Percentiles rank a stretch among this genome's conserved stretches.
These are phyloP conservation scores for Russula sp. DNA, from an alignment of 768 basidiomycete species.

Conservation along the genomic window DNA sequence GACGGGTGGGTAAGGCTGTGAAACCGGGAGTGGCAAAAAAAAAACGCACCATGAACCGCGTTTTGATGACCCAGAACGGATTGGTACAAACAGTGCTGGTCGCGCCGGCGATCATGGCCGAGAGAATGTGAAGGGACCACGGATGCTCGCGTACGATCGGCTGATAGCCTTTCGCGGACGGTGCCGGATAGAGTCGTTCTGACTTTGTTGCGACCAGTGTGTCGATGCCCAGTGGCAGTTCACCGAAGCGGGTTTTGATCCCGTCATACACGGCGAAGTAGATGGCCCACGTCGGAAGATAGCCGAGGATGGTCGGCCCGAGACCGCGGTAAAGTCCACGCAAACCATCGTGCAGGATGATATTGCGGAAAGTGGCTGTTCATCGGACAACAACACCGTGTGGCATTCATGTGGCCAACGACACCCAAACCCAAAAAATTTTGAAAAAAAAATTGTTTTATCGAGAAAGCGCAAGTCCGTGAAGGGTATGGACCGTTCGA, in stretches of 20 bases:
- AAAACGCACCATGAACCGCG: slow-evolving; percentile 85
- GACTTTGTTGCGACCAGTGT: slow-evolving; percentile 30
- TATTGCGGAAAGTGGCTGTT: slow-evolving; percentile 42
- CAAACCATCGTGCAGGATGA: slow-evolving; percentile 66
- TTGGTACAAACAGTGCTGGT: slow-evolving; percentile 91
- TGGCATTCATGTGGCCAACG: not conserved
- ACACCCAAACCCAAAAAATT: too few relatives aligned
- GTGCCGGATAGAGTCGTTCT: slow-evolving; percentile 71
- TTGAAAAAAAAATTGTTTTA: slow-evolving; percentile 27
- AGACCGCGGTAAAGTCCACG: slow-evolving; percentile 95
- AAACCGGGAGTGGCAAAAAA: not conserved
- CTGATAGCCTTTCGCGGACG: slow-evolving; percentile 83
- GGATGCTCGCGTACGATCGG: slow-evolving; percentile 77
- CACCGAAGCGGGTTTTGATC: slow-evolving; percentile 82
- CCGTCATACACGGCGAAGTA: slow-evolving; percentile 98
- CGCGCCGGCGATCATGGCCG: slow-evolving; percentile 95
- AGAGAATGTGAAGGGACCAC: slow-evolving; percentile 85
- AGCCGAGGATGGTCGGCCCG: slow-evolving; percentile 93
- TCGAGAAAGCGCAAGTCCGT: not conserved
- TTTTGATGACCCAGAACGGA: slow-evolving; percentile 98
- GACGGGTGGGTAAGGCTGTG: too few relatives aligned
- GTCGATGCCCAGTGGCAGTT: slow-evolving; percentile 49
- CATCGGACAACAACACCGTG: slow-evolving; percentile 26
- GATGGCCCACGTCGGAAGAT: slow-evolving; percentile 98
- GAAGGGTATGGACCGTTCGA: too few relatives aligned